Base-by-base conservation (phyloP, 768 basidiomycete species). In the Piloderma croceum region DNA sequence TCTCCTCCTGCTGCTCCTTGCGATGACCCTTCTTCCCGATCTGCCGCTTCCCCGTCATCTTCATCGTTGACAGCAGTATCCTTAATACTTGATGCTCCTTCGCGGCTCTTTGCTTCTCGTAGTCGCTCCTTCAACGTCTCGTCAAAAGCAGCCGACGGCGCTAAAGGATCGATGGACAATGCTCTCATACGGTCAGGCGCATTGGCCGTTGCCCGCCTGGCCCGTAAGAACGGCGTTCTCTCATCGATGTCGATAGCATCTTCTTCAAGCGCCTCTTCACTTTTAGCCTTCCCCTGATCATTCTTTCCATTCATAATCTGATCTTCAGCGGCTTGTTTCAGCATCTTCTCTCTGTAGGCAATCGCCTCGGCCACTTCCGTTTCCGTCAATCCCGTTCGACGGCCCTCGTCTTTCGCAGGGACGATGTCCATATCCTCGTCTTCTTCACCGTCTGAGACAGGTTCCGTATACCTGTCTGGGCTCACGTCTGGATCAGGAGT, bases 371-470 rank as follows among this genome's bases (percentile, higher is more conserved):
- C 80, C 24, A 90, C 82, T 43, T 86, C 79, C 6, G 71, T 72
- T 3, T 74, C 74, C 37, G 79, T 76, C 35, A 98, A 65, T 21
- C 91, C 84, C 1, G 84, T 83, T 27, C 86, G 80, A 49, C 76
- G 78, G 43, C 79, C 79, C 58, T 98, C 93, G 53, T 99, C 87
- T 39, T 62, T 73, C 4, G 90, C 86, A 13, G 86, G 79, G 1
- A 70, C 69, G 18, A 81, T 51, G 36, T 76, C 74, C 54, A 77
- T 73, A 20, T 72, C 81, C 50, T 91, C 86, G 43, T 91, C 93
- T 9, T 89, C 88, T 59, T 99, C 94, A 25, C 90, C 96, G 60
- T 98, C 96, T 1, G 92, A 96, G 9, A 92, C 66, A 1, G 96
- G 96, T 54, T 99, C 96, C 19, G 77, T 70, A 54, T 98, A 98